Evolutionary conservation across 1,284 basidiomycete species (phyloP).

Genomic region (Cutaneotrichosporon daszewskae): DNA sequence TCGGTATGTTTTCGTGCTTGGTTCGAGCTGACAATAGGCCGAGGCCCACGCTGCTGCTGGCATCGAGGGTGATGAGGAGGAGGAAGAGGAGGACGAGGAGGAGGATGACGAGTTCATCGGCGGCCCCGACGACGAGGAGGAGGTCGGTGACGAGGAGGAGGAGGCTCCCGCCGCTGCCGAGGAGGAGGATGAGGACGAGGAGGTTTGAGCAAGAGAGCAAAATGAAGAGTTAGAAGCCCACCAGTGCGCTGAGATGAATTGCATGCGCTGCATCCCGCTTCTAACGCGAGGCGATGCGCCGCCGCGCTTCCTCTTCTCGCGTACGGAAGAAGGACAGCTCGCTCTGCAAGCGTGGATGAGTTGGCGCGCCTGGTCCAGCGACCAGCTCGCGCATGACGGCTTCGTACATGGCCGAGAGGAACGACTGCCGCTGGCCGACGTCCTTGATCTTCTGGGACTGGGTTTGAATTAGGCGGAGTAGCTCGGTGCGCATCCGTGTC

Average conservation of each 20-base stretch:
- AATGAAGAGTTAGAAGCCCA: background rate
- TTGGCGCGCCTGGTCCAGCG: conserved; percentile 50
- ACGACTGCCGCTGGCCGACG: conserved; percentile 57
- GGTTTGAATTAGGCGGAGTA: conserved; percentile 67
- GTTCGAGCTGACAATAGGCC: conserved; percentile 19
- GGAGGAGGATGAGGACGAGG: conserved; percentile 29
- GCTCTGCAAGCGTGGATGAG: conserved; percentile 56
- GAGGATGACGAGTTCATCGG: conserved; percentile 22
- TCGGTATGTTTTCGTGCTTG: conserved; percentile 20
- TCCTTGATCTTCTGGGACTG: conserved; percentile 64
- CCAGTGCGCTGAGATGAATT: background rate
- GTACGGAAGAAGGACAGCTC: conserved; percentile 60
- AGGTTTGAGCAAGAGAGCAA: background rate
- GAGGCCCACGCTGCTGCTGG: conserved; percentile 37
- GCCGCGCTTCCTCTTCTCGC: conserved; percentile 55
- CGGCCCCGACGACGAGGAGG: conserved; percentile 20
- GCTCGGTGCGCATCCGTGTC: conserved; percentile 74
- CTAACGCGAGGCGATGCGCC: conserved; percentile 37
- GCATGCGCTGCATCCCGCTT: background rate
- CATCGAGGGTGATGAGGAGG: conserved; percentile 17
- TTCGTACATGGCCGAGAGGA: conserved; percentile 68
- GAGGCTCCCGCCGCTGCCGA: conserved; percentile 22
- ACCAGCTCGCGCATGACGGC: conserved; percentile 68
- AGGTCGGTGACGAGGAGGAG: conserved; percentile 17
- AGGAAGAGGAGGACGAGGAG: conserved; percentile 21